phyloP scores from a whole-genome alignment of 495 filamentous ascomycete genomes.

The Penicillium paradoxum region DNA sequence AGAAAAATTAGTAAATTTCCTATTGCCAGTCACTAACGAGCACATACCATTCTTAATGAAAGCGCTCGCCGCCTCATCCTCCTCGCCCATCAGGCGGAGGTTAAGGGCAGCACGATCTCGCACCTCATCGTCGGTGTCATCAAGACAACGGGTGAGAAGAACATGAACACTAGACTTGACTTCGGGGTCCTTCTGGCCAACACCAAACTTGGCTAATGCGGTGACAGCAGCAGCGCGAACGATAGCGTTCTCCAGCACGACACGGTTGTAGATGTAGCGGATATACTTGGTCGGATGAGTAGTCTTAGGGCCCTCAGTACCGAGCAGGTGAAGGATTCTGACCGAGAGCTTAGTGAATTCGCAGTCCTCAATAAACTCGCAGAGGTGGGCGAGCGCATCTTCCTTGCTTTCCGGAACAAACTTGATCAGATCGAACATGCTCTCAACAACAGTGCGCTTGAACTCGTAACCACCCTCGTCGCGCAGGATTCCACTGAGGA shows the following conservation, averaged over 20 bases:
- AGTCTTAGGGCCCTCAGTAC: conserved; percentile 91
- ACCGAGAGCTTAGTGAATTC: conserved; percentile 99
- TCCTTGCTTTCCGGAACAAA: conserved; percentile 98
- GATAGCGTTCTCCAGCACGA: conserved; percentile 94
- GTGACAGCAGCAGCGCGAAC: conserved; percentile 95
- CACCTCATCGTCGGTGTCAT: conserved; percentile 97
- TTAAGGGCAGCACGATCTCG: conserved; percentile 93
- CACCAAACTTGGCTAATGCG: conserved; percentile 93
- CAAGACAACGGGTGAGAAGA: conserved; percentile 85
- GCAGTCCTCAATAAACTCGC: conserved; percentile 99
- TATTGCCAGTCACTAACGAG: background rate
- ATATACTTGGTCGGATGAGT: conserved; percentile 97
- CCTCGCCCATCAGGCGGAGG: conserved; percentile 76
- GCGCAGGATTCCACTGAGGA: conserved; percentile 88
- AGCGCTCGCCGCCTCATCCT: conserved; percentile 74
- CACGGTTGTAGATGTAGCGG: conserved; percentile 98
- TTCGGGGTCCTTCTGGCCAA: conserved; percentile 92
- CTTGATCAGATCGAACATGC: conserved; percentile 99
- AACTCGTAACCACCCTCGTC: conserved; percentile 99
- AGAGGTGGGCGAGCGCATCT: conserved; percentile 90
- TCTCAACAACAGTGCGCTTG: conserved; percentile 95
- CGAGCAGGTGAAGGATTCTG: conserved; percentile 87
- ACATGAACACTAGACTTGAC: conserved; percentile 94
- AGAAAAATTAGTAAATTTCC: conserved; percentile 16
- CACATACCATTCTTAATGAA: conserved; percentile 87